phyloP scores from a whole-genome alignment of 2,329 filamentous ascomycete genomes.

The Penicillium sclerotigenum region DNA sequence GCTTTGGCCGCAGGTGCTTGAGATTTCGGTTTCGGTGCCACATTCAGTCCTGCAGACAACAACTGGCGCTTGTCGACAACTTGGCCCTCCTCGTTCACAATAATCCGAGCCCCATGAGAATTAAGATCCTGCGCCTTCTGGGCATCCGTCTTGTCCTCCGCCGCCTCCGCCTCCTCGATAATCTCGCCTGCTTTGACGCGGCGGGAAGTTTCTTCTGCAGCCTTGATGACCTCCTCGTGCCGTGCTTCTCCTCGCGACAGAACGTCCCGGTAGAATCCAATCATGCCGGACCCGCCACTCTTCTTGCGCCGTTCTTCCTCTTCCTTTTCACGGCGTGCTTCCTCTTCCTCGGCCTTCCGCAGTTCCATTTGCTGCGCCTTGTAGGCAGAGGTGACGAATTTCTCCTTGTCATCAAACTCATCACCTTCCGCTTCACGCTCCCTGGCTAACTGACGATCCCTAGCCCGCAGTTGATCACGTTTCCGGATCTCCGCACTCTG shows the following conservation, averaged over 20 bases:
- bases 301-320: slow-evolving; percentile 51
- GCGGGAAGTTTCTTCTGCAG: slow-evolving; percentile 47
- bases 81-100: slow-evolving; percentile 62
- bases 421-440: slow-evolving; percentile 66
- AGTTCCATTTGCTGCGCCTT: slow-evolving; percentile 63
- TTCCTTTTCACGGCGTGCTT: slow-evolving; percentile 51
- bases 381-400: slow-evolving; percentile 64
- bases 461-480: slow-evolving; percentile 60
- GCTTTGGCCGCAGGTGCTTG: slow-evolving; percentile 18
- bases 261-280: slow-evolving; percentile 59
- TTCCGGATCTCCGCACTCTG: slow-evolving; percentile 61
- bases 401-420: slow-evolving; percentile 64
- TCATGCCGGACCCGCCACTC: slow-evolving; percentile 53
- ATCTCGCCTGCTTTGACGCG: slow-evolving; percentile 37
- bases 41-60: slow-evolving; percentile 60
- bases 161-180: slow-evolving; percentile 23
- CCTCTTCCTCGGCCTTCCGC: slow-evolving; percentile 56
- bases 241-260: slow-evolving; percentile 56
- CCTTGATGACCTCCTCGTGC: slow-evolving; percentile 56
- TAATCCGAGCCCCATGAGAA: slow-evolving; percentile 50
- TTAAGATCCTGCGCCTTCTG: slow-evolving; percentile 57
- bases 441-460: slow-evolving; percentile 58
- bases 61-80: slow-evolving; percentile 63
- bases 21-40: slow-evolving; percentile 53
- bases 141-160: slow-evolving; percentile 46